A percentile compares a stretch with the other conserved stretches of the same genome.
Conservation (phyloP, 2,329 filamentous ascomycete species). For the Aspergillus fumigatiaffinis region DNA sequence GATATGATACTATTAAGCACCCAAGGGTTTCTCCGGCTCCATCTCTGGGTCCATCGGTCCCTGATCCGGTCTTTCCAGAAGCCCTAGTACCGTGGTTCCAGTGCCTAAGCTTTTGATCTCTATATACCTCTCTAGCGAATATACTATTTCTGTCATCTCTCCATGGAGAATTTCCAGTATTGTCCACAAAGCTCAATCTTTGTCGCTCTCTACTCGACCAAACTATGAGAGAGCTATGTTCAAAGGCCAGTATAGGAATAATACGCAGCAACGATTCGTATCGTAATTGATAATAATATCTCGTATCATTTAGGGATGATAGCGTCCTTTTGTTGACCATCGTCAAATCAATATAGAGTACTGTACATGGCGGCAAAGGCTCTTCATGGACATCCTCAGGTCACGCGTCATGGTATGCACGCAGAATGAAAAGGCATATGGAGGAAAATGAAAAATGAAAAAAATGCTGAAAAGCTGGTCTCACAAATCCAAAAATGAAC, state of each 20-base stretch:
- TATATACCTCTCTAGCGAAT: no score
- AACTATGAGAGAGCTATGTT: no score
- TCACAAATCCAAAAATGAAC: not conserved
- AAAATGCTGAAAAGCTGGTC: not conserved
- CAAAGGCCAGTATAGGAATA: no score
- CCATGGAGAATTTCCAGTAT: no score
- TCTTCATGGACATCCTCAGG: not conserved
- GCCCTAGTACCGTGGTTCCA: conserved; percentile 7
- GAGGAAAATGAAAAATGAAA: not conserved
- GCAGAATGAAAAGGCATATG: not conserved
- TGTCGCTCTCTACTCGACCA: not conserved
- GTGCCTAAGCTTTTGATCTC: not conserved
- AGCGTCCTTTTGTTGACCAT: not conserved
- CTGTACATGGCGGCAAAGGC: not conserved
- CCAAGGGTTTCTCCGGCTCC: not conserved
- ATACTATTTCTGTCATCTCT: no score
- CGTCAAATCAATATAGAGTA: not conserved
- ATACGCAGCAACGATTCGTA: not conserved
- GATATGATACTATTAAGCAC: no score
- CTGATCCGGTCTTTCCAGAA: conserved; percentile 2
- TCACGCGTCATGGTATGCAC: not conserved
- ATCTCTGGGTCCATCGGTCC: conserved; percentile 4
- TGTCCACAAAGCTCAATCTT: no score
- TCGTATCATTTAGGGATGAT: not conserved
- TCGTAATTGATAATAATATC: not conserved